Conservation (phyloP, 768 basidiomycete genomes). For the Termitomyces sp. region DNA sequence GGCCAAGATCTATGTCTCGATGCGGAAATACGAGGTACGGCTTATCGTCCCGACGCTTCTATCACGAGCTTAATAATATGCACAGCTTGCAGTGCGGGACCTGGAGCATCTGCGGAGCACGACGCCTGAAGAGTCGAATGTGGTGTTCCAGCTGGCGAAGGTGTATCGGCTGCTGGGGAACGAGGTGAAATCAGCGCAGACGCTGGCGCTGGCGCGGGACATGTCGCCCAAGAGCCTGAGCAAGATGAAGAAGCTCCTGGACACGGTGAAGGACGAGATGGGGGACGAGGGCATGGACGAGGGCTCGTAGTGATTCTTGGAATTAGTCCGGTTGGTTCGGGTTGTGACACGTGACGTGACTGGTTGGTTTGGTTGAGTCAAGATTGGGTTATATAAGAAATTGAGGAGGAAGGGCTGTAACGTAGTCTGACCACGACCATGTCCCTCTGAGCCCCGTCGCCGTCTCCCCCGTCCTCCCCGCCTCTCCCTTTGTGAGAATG, state of each 20-base stretch:
- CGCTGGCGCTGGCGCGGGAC: constrained; percentile 89
- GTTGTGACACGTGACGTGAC: constrained; percentile 12
- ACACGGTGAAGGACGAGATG: constrained; percentile 57
- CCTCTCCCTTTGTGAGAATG: constrained; percentile 48
- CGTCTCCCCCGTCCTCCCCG: constrained; percentile 24
- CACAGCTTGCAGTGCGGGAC: constrained; percentile 73
- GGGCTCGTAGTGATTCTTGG: constrained; percentile 45
- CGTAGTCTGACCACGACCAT: constrained; percentile 26
- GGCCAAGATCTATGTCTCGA: constrained; percentile 83
- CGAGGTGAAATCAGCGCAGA: constrained; percentile 72
- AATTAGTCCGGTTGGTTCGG: constrained; percentile 10
- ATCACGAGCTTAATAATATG: constrained; percentile 10
- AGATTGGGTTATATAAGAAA: constrained; percentile 15
- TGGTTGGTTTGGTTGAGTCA: constrained; percentile 17
- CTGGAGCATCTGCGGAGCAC: constrained; percentile 74
- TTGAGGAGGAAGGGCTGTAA: constrained; percentile 3
- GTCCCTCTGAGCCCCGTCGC: constrained; percentile 34
- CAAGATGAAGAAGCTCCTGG: constrained; percentile 78
- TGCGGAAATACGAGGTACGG: constrained; percentile 80
- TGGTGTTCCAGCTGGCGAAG: constrained; percentile 93
- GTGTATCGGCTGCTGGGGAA: constrained; percentile 82
- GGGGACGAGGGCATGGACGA: constrained; percentile 73
- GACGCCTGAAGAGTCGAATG: constrained; percentile 95
- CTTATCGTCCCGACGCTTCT: not conserved
- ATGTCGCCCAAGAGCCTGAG: constrained; percentile 86